These are phyloP conservation scores for Soucietia sequanensis DNA, from an alignment of 805 yeast genomes.

Conservation along the genomic window DNA sequence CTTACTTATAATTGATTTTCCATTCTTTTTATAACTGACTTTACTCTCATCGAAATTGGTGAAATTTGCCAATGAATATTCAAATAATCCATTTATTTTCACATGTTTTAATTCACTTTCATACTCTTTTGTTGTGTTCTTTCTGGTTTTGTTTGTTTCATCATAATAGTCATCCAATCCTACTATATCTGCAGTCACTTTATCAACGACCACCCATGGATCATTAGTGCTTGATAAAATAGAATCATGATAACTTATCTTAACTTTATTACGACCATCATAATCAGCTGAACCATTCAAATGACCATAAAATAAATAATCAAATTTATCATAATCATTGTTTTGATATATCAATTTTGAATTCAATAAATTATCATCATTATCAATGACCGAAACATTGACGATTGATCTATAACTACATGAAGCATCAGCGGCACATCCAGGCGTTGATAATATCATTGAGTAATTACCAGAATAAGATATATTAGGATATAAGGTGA, in stretches of 20 bases:
- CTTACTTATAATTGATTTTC: constrained; percentile 21
- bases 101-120: constrained; percentile 22
- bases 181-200: constrained; percentile 50
- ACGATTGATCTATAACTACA: constrained; percentile 75
- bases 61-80: constrained; percentile 73
- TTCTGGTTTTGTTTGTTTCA: constrained; percentile 16
- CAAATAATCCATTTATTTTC: constrained; percentile 74
- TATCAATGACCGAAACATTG: constrained; percentile 64
- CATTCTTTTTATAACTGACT: constrained; percentile 19
- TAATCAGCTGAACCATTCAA: constrained; percentile 42
- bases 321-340: constrained; percentile 78
- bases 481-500: constrained; percentile 65
- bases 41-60: constrained; percentile 29
- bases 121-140: constrained; percentile 10
- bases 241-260: constrained; percentile 23
- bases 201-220: constrained; percentile 69
- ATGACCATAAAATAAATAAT: constrained; percentile 69
- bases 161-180: constrained; percentile 43
- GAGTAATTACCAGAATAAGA: constrained; percentile 73
- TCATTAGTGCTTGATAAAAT: constrained; percentile 17
- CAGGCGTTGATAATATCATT: constrained; percentile 78
- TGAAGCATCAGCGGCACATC: constrained; percentile 67
- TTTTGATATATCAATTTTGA: constrained; percentile 67
- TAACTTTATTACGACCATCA: constrained; percentile 28
- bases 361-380: constrained; percentile 43